These are phyloP conservation scores for Globisporangium spinosum DNA, from an alignment of 352 stramenopile genomes.

Conservation along the genomic window DNA sequence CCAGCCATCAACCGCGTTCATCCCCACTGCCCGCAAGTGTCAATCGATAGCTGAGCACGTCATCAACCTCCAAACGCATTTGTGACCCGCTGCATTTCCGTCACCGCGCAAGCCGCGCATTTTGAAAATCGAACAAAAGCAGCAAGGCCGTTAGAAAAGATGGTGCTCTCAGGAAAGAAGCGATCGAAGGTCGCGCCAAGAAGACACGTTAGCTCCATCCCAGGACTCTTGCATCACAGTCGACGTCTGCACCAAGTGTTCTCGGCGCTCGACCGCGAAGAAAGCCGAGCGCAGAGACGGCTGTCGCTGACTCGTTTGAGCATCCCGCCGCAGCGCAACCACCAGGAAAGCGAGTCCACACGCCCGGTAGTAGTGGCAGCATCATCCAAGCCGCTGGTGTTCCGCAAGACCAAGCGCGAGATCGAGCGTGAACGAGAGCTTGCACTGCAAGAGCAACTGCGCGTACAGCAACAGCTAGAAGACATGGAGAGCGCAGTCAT, in stretches of 20 bases:
- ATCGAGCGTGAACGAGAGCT: constrained; percentile 40
- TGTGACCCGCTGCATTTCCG: neutral
- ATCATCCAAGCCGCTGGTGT: constrained; percentile 33
- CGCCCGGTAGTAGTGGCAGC: constrained; percentile 11
- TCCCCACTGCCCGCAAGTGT: neutral
- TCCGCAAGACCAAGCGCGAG: constrained; percentile 55
- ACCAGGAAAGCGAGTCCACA: neutral
- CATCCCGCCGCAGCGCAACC: constrained; percentile 11
- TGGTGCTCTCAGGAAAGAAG: constrained; percentile 22
- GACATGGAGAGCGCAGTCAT: constrained; percentile 11
- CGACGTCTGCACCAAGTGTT: constrained; percentile 32
- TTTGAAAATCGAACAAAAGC: neutral
- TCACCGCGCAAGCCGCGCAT: neutral
- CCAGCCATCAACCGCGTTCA: neutral
- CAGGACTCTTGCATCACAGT: constrained; percentile 34
- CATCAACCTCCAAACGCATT: neutral
- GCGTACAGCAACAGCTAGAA: constrained; percentile 20
- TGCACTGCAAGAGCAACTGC: constrained; percentile 21
- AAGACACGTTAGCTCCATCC: constrained; percentile 28
- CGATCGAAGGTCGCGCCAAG: constrained; percentile 41
- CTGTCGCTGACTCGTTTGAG: constrained; percentile 16
- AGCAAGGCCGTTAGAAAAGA: neutral
- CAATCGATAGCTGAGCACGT: neutral
- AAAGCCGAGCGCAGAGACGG: constrained; percentile 25
- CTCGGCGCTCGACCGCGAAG: constrained; percentile 33